phyloP scores from a whole-genome alignment of 148 eudicot genomes.

The Vaccinium corymbosum region DNA sequence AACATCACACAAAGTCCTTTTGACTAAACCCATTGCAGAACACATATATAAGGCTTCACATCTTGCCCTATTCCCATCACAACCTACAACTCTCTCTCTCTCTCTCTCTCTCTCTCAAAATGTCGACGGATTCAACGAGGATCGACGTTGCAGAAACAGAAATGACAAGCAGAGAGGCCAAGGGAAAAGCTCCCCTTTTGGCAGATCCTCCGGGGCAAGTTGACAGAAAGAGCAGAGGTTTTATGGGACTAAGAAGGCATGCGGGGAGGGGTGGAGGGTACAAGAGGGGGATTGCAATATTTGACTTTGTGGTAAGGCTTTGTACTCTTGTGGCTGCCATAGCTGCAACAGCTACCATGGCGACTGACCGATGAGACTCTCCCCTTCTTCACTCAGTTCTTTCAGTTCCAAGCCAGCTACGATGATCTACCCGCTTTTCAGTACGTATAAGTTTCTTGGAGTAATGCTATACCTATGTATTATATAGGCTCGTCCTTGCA shows the following conservation, averaged over 20 bases:
- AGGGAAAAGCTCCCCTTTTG: slow-evolving; percentile 44
- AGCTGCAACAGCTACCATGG: slow-evolving; percentile 23
- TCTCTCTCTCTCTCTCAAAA: neutral
- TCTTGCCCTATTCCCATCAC: neutral
- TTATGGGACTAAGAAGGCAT: neutral
- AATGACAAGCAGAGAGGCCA: slow-evolving; percentile 22
- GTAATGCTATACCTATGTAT: neutral
- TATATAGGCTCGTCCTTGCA: no score
- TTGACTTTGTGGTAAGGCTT: slow-evolving; percentile 45
- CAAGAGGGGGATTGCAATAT: slow-evolving; percentile 34
- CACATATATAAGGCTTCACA: slow-evolving; percentile 5
- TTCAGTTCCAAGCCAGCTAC: slow-evolving; percentile 26
- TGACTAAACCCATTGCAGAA: neutral
- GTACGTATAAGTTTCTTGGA: neutral
- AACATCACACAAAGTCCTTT: neutral
- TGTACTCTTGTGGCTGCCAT: slow-evolving; percentile 15
- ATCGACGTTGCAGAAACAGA: neutral
- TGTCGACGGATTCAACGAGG: slow-evolving; percentile 11
- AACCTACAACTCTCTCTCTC: neutral
- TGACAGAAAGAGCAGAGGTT: slow-evolving; percentile 18
- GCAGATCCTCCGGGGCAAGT: slow-evolving; percentile 31
- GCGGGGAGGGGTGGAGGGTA: slow-evolving; percentile 18
- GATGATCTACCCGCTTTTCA: slow-evolving; percentile 26
- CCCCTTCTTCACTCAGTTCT: slow-evolving; percentile 30
- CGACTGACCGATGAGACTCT: slow-evolving; percentile 25